Conservation (phyloP, 306 rosid species). For the Cajanus cajan region DNA sequence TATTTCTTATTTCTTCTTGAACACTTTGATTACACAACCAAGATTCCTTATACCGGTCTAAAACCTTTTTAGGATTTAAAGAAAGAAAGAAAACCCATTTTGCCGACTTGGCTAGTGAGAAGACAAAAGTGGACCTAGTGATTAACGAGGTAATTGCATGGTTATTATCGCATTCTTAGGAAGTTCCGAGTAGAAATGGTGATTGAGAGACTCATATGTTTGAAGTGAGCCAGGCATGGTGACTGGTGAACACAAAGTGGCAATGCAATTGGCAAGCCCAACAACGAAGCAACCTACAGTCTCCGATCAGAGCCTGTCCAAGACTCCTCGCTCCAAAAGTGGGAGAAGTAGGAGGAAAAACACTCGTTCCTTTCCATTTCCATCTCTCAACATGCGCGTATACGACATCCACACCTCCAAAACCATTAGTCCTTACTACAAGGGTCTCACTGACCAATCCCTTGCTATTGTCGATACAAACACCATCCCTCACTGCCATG, state of each 20-base stretch:
- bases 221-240: not conserved
- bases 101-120: not conserved
- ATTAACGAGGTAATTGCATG: not conserved
- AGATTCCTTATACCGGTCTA: too few species aligned
- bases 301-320: not conserved
- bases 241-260: not conserved
- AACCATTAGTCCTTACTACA: conserved; percentile 33
- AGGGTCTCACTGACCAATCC: conserved; percentile 39
- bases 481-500: not conserved
- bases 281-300: not conserved
- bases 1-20: too few species aligned
- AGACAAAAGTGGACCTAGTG: not conserved
- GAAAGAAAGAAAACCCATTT: too few species aligned
- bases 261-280: not conserved
- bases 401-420: not conserved
- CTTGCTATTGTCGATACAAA: not conserved
- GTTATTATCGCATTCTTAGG: not conserved
- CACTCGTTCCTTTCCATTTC: not conserved
- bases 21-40: too few species aligned
- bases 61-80: too few species aligned
- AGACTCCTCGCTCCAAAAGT: not conserved
- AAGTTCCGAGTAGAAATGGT: not conserved
- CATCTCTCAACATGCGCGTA: not conserved
- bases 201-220: too few species aligned
- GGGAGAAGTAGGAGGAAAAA: not conserved